These are phyloP conservation scores for Taxillus chinensis DNA, from an alignment of 164 flowering plant species.

Conservation along the genomic window DNA sequence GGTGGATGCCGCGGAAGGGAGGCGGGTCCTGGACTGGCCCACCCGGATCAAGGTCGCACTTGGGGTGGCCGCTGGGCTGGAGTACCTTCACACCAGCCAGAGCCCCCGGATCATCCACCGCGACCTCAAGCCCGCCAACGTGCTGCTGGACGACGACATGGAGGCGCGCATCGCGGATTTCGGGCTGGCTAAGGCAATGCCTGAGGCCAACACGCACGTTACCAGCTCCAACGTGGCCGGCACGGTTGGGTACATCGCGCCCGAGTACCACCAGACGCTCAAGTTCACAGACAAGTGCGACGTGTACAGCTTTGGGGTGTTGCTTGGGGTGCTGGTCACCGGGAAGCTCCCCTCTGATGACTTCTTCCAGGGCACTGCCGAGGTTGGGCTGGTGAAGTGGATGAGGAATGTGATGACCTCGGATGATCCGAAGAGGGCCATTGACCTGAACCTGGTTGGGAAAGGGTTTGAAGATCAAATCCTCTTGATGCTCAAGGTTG, in stretches of 20 bases:
- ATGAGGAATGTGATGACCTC: slow-evolving; percentile 73
- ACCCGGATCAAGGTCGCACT: slow-evolving; percentile 48
- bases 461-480: slow-evolving; percentile 71
- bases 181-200: slow-evolving; percentile 81
- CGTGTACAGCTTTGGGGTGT: slow-evolving; percentile 79
- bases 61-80: slow-evolving; percentile 76
- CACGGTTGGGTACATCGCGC: slow-evolving; percentile 84
- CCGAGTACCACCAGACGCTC: slow-evolving; percentile 76
- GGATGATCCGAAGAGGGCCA: slow-evolving; percentile 52
- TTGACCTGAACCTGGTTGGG: slow-evolving; percentile 54
- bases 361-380: slow-evolving; percentile 56
- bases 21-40: slow-evolving; percentile 54
- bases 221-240: slow-evolving; percentile 73
- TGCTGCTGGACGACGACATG: slow-evolving; percentile 79
- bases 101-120: slow-evolving; percentile 75
- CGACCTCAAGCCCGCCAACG: slow-evolving; percentile 81
- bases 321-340: slow-evolving; percentile 60
- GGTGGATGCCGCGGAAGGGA: slow-evolving; percentile 33
- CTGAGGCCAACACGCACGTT: slow-evolving; percentile 60
- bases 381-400: slow-evolving; percentile 79
- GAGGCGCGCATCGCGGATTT: slow-evolving; percentile 89
- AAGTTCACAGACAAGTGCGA: slow-evolving; percentile 94
- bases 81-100: slow-evolving; percentile 64
- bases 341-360: slow-evolving; percentile 75
- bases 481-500: slow-evolving; percentile 74